A percentile compares a stretch with the other conserved stretches of the same genome.
Conservation (phyloP, 192 early-diverging fungal genomes). For the Umbelopsis sp. region DNA sequence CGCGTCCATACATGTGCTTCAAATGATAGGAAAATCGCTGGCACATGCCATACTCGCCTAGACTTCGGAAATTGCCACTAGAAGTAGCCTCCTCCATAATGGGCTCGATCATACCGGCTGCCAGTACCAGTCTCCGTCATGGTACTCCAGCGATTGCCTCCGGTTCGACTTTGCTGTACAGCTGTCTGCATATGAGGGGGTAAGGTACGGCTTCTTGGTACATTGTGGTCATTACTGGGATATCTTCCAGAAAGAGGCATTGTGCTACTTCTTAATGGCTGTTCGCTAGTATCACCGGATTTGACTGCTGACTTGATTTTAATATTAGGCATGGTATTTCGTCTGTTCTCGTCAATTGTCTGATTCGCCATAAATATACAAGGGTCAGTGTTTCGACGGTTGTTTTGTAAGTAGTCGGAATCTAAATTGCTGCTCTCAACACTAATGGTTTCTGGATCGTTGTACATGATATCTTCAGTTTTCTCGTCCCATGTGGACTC, state of each 20-base stretch:
- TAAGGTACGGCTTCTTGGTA: background rate
- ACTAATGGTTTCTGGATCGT: background rate
- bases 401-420: background rate
- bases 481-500: conserved; percentile 13
- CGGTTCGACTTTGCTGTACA: background rate
- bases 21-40: background rate
- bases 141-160: conserved; percentile 10
- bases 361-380: background rate
- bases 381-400: conserved; percentile 4
- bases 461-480: background rate
- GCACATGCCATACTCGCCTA: background rate
- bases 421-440: background rate
- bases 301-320: conserved; percentile 2
- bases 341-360: background rate
- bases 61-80: background rate
- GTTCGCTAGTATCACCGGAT: background rate
- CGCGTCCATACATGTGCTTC: background rate
- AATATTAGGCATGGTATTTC: conserved; percentile 9
- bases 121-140: conserved; percentile 19
- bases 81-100: conserved; percentile 9
- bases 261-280: conserved; percentile 5
- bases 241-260: background rate
- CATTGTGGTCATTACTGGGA: background rate
- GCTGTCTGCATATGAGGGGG: background rate
- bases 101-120: background rate